These are phyloP conservation scores for Holtermanniella nyarrowii DNA, from an alignment of 768 basidiomycete species.

Conservation along the genomic window DNA sequence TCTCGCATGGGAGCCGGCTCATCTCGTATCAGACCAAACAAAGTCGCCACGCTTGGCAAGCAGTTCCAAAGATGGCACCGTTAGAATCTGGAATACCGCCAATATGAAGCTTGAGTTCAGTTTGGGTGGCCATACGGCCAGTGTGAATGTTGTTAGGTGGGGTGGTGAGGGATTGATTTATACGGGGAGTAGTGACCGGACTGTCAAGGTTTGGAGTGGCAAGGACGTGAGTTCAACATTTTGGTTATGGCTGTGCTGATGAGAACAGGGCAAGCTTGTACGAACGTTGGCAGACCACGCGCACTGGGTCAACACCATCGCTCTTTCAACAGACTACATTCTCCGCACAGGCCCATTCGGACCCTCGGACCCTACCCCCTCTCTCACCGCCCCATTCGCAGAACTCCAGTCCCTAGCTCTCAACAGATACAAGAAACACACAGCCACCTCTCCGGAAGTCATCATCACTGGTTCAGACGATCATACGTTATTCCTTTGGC, in stretches of 20 bases:
- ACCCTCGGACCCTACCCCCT: neutral
- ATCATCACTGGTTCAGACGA: constrained; percentile 95
- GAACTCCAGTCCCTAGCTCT: constrained; percentile 69
- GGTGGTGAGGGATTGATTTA: constrained; percentile 85
- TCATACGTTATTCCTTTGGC: constrained; percentile 96
- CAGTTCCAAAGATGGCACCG: constrained; percentile 90
- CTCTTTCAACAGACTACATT: constrained; percentile 89
- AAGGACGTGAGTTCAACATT: constrained; percentile 55
- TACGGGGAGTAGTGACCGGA: constrained; percentile 88
- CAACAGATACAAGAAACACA: constrained; percentile 56
- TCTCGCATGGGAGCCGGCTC: constrained; percentile 91
- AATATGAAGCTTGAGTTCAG: constrained; percentile 67
- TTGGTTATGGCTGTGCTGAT: neutral
- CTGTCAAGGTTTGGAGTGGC: constrained; percentile 89
- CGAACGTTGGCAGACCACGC: constrained; percentile 88
- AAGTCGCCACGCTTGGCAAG: constrained; percentile 75
- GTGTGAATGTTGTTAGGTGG: constrained; percentile 93
- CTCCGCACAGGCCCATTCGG: constrained; percentile 86
- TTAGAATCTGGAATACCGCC: constrained; percentile 79
- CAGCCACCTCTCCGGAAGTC: constrained; percentile 62
- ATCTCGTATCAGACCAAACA: constrained; percentile 53
- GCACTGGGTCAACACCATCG: constrained; percentile 96
- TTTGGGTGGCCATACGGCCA: constrained; percentile 85
- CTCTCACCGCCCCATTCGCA: constrained; percentile 1
- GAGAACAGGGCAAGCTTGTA: constrained; percentile 63